A percentile compares a stretch with the other conserved stretches of the same genome.
Evolutionary conservation across 176 grass and related monocot species (phyloP).

Genomic region (Panicum miliaceum): DNA sequence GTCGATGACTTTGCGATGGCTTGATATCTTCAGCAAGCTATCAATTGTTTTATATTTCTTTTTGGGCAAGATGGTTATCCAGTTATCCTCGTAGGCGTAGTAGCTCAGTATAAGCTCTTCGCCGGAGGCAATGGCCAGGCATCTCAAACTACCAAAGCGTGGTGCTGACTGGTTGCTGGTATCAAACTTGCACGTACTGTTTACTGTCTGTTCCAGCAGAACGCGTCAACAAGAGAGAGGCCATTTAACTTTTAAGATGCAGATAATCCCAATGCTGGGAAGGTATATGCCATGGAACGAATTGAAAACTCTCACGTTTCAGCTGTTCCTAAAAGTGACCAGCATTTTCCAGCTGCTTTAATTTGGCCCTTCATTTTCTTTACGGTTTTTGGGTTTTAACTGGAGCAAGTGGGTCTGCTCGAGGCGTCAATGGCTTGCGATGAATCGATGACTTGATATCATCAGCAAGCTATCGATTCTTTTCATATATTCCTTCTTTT

Average conservation of each 20-base stretch:
- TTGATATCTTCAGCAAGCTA: neutral
- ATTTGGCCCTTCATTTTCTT: neutral
- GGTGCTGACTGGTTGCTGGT: neutral
- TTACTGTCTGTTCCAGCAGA: neutral
- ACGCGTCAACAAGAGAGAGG: neutral
- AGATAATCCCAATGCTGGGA: neutral
- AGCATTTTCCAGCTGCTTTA: neutral
- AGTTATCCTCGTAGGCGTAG: neutral
- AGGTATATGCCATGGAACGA: neutral
- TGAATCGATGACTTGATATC: too few species aligned
- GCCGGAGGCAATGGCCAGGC: neutral
- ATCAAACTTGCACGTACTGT: neutral
- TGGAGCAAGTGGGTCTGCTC: too few species aligned
- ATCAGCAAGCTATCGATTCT: too few species aligned
- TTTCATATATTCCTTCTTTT: too few species aligned
- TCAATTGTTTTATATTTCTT: neutral
- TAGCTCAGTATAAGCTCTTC: neutral
- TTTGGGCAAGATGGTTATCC: neutral
- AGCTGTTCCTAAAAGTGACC: too few species aligned
- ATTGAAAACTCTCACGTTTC: neutral
- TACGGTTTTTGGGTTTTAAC: neutral
- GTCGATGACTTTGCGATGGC: neutral
- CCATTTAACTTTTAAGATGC: neutral
- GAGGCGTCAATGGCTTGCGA: too few species aligned
- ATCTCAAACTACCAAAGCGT: neutral